These are phyloP conservation scores for Magnusiomyces paraingens DNA, from an alignment of 1,139 yeast genomes.

Conservation along the genomic window DNA sequence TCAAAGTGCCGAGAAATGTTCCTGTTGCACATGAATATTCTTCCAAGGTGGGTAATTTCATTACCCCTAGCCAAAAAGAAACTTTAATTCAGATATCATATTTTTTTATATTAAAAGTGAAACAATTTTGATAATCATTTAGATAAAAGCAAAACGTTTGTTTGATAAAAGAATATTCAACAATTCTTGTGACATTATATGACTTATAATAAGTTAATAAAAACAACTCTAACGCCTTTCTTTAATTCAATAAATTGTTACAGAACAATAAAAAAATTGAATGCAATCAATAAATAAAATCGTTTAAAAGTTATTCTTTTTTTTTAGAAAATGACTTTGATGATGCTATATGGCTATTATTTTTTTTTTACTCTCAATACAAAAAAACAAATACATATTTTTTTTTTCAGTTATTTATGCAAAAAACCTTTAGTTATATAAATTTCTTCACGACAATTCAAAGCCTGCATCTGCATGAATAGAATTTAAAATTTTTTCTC, in stretches of 20 bases:
- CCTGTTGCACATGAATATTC: neutral
- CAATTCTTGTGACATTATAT: neutral
- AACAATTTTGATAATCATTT: neutral
- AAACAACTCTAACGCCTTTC: too few species aligned
- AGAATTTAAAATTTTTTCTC: slow-evolving; percentile 63
- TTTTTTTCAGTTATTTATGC: neutral
- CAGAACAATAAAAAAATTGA: too few species aligned
- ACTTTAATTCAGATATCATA: neutral
- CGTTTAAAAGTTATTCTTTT: too few species aligned
- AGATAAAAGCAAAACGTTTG: neutral
- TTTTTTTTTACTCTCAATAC: neutral
- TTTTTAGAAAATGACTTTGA: neutral
- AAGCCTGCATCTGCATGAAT: slow-evolving; percentile 81
- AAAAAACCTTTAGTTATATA: neutral
- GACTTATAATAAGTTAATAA: neutral
- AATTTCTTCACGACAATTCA: slow-evolving; percentile 55
- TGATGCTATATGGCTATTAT: neutral
- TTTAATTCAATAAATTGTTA: too few species aligned
- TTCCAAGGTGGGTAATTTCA: neutral
- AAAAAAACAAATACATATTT: neutral
- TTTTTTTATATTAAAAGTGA: neutral
- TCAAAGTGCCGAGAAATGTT: neutral
- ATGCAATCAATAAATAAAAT: too few species aligned
- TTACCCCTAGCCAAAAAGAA: neutral
- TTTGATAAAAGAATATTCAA: neutral